Conservation (phyloP, 2,329 filamentous ascomycete genomes). For the Fusarium siculi region DNA sequence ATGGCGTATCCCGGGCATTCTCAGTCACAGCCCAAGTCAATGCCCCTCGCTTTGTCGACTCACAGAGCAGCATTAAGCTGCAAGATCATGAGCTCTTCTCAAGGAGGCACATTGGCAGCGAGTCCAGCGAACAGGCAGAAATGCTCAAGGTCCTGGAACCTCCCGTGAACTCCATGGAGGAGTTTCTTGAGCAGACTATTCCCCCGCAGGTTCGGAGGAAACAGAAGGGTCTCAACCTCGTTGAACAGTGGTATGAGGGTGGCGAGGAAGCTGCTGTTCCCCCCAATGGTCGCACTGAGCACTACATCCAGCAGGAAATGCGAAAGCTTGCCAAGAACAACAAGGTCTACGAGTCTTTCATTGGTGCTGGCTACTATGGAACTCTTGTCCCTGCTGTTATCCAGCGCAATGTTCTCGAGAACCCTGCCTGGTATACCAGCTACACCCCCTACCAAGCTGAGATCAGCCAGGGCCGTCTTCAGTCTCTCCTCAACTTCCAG, state of each 20-base stretch:
- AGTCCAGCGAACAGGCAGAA: slow-evolving; percentile 70
- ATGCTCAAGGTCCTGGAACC: slow-evolving; percentile 87
- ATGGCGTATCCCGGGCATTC: slow-evolving; percentile 28
- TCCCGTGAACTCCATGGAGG: slow-evolving; percentile 77
- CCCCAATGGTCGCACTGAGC: slow-evolving; percentile 41
- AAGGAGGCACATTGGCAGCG: slow-evolving; percentile 87
- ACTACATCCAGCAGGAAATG: slow-evolving; percentile 58
- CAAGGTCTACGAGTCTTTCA: slow-evolving; percentile 70
- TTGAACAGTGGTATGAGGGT: slow-evolving; percentile 45
- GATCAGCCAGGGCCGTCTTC: slow-evolving; percentile 92
- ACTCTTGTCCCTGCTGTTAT: slow-evolving; percentile 89
- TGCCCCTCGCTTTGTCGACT: slow-evolving; percentile 36
- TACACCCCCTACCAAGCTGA: slow-evolving; percentile 98
- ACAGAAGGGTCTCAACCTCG: slow-evolving; percentile 41
- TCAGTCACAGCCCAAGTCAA: slow-evolving; percentile 24
- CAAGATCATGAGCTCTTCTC: slow-evolving; percentile 64
- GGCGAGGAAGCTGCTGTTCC: slow-evolving; percentile 38
- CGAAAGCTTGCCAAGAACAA: slow-evolving; percentile 63
- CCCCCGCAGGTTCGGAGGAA: slow-evolving; percentile 72
- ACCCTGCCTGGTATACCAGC: slow-evolving; percentile 96
- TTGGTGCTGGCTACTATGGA: slow-evolving; percentile 88
- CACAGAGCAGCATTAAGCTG: slow-evolving; percentile 31
- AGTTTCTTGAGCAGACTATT: slow-evolving; percentile 86
- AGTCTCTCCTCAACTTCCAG: slow-evolving; percentile 95
- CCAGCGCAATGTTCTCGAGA: slow-evolving; percentile 91